Conservation (phyloP, 1,284 basidiomycete species). For the Cutaneotrichosporon sp. region DNA sequence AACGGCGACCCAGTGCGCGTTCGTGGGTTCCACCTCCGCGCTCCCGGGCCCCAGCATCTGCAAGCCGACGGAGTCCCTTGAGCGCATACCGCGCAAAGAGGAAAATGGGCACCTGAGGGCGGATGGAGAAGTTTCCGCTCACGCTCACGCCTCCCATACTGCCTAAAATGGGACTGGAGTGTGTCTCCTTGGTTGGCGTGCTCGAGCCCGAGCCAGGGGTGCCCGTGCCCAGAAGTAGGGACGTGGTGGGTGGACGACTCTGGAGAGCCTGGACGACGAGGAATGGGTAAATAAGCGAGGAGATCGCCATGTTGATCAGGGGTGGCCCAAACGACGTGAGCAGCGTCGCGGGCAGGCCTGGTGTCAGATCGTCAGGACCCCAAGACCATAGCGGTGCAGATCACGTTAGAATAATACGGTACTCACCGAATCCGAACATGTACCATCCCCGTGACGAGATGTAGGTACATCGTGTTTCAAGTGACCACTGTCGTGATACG, state of each 20-base stretch:
- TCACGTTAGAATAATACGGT: no score
- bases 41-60: constrained; percentile 39
- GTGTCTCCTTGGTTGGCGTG: constrained; percentile 28
- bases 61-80: constrained; percentile 39
- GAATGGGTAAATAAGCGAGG: constrained; percentile 52
- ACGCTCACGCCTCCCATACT: neutral
- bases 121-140: neutral
- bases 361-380: neutral
- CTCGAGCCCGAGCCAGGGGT: neutral
- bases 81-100: constrained; percentile 44
- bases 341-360: constrained; percentile 46
- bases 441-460: constrained; percentile 45
- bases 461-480: constrained; percentile 41
- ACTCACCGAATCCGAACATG: constrained; percentile 52
- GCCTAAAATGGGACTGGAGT: neutral
- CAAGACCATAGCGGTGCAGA: no score
- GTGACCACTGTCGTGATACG: constrained; percentile 40
- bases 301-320: constrained; percentile 51
- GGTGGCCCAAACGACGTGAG: constrained; percentile 49
- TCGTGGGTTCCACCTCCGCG: constrained; percentile 8
- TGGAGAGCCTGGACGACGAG: constrained; percentile 51
- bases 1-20: neutral
- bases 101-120: constrained; percentile 38
- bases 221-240: neutral
- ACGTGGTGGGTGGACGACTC: constrained; percentile 21